phyloP scores from a whole-genome alignment of 169 alveolate species.

The Babesia caballi region DNA sequence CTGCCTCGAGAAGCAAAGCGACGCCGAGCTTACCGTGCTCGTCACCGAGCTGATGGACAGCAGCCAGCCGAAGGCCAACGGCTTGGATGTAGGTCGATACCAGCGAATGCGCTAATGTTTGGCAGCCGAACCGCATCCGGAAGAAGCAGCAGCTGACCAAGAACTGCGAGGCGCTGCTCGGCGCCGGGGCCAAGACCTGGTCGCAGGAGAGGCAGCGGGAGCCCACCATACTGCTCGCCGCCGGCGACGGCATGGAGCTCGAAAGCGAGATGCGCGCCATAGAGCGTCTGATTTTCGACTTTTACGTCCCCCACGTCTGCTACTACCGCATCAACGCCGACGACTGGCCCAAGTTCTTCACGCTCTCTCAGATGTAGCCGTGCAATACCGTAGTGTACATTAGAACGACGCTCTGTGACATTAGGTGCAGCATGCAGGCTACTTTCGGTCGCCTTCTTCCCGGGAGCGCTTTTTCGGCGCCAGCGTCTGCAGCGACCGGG shows the following conservation, averaged over 20 bases:
- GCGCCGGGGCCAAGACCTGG: slow-evolving; percentile 1
- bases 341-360: slow-evolving; percentile 61
- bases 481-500: not conserved
- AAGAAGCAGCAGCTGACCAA: slow-evolving; percentile 10
- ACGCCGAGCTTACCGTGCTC: not conserved
- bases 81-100: not conserved
- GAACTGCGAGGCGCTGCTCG: slow-evolving; percentile 1
- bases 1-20: slow-evolving; percentile 7
- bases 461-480: not conserved
- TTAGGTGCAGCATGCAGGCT: not conserved
- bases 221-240: slow-evolving; percentile 32
- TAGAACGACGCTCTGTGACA: too few species aligned
- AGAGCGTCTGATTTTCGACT: slow-evolving; percentile 28
- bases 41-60: not conserved
- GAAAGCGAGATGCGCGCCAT: slow-evolving; percentile 29
- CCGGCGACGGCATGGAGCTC: slow-evolving; percentile 54
- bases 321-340: slow-evolving; percentile 58
- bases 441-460: not conserved
- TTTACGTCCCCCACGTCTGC: slow-evolving; percentile 47
- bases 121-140: slow-evolving; percentile 2
- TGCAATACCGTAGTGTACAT: not conserved
- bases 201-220: slow-evolving; percentile 13
- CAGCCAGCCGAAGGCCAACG: not conserved
- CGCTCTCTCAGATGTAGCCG: slow-evolving; percentile 30
- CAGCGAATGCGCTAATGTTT: too few species aligned